phyloP scores from a whole-genome alignment of 108 stramenopile species.

The Skeletonema potamos region DNA sequence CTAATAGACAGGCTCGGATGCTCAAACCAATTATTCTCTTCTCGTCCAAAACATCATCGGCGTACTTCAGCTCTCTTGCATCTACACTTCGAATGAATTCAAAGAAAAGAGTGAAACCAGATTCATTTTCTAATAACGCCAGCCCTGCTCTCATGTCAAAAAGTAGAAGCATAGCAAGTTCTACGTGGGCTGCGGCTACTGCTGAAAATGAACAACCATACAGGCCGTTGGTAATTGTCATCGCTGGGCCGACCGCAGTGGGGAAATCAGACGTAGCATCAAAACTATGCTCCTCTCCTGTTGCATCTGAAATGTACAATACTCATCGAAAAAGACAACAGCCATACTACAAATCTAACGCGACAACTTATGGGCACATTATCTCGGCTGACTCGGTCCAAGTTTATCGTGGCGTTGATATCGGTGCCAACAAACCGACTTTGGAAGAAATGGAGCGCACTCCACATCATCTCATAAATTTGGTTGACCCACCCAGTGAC shows the following conservation, averaged over 20 bases:
- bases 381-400: conserved; percentile 95
- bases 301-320: conserved; percentile 28
- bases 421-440: conserved; percentile 97
- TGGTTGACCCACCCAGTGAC: conserved; percentile 52
- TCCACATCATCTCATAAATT: conserved; percentile 89
- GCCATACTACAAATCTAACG: conserved; percentile 8
- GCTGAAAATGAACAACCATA: neutral
- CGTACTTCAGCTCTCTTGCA: neutral
- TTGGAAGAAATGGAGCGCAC: conserved; percentile 67
- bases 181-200: neutral
- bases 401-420: conserved; percentile 85
- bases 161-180: neutral
- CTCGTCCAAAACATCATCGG: neutral
- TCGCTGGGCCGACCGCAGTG: conserved; percentile 91
- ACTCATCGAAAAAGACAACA: conserved; percentile 8
- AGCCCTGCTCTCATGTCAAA: neutral
- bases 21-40: neutral
- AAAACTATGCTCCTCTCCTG: conserved; percentile 53
- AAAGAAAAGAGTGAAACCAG: neutral
- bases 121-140: neutral
- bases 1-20: neutral
- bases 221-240: conserved; percentile 66
- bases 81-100: neutral
- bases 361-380: conserved; percentile 51
- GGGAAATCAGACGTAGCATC: conserved; percentile 92